phyloP scores from a whole-genome alignment of 2,329 filamentous ascomycete genomes.

The Teratosphaeria zuluensis region DNA sequence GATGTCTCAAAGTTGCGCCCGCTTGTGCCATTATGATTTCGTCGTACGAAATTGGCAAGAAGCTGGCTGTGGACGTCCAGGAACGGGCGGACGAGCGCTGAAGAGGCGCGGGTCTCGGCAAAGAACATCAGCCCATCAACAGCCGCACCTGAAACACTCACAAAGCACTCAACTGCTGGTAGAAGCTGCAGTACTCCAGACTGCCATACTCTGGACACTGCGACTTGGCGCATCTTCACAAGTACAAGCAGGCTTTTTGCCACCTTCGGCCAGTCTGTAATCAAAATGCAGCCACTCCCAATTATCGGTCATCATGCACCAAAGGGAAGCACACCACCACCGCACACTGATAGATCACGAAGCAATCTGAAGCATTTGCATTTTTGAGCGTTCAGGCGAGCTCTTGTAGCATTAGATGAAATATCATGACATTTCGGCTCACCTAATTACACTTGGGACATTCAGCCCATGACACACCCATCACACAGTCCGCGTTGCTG shows the following conservation, averaged over 20 bases:
- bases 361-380: background rate
- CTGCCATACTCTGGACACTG: background rate
- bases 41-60: conserved; percentile 93
- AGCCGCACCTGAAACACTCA: background rate
- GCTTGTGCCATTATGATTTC: conserved; percentile 99
- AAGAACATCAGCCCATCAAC: too few species aligned
- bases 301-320: background rate
- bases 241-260: background rate
- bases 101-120: too few species aligned
- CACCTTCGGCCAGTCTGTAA: too few species aligned
- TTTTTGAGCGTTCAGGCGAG: background rate
- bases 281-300: too few species aligned
- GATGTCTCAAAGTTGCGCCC: conserved; percentile 88
- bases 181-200: background rate
- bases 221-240: background rate
- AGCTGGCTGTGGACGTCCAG: conserved; percentile 48
- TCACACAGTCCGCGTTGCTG: too few species aligned
- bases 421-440: background rate
- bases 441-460: too few species aligned
- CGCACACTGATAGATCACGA: background rate
- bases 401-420: background rate
- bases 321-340: background rate
- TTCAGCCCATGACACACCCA: too few species aligned
- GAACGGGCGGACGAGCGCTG: background rate
- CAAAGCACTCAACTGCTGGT: background rate